These are phyloP conservation scores for Cytospora mali DNA, from an alignment of 2,329 filamentous ascomycete species.

Conservation along the genomic window DNA sequence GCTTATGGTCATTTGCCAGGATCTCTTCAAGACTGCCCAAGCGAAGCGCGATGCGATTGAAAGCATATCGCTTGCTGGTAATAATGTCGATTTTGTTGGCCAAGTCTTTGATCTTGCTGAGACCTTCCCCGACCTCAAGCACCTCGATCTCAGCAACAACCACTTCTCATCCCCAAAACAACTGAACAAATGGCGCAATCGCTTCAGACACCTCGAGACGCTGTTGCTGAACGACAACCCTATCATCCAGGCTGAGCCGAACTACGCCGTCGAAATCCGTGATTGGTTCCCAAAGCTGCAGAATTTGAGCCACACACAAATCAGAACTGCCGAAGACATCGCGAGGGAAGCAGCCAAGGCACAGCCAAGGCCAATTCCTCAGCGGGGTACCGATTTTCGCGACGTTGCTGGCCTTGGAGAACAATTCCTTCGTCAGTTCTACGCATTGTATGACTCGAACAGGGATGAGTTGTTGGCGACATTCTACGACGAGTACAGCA, in stretches of 20 bases:
- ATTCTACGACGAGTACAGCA: constrained; percentile 76
- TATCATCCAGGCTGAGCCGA: constrained; percentile 65
- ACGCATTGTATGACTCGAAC: constrained; percentile 73
- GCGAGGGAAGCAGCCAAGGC: constrained; percentile 54
- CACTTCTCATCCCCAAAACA: constrained; percentile 68
- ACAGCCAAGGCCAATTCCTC: constrained; percentile 60
- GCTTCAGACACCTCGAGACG: constrained; percentile 78
- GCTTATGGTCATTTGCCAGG: constrained; percentile 83
- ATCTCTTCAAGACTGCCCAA: constrained; percentile 70
- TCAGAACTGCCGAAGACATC: constrained; percentile 73
- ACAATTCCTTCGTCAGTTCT: constrained; percentile 74
- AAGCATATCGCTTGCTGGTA: constrained; percentile 80
- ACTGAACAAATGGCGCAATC: constrained; percentile 75
- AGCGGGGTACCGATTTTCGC: constrained; percentile 69
- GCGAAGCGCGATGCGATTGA: constrained; percentile 78
- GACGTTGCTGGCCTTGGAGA: constrained; percentile 77
- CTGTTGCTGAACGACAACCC: constrained; percentile 80
- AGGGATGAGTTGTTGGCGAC: constrained; percentile 62
- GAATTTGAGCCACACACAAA: constrained; percentile 72
- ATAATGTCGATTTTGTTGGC: constrained; percentile 72
- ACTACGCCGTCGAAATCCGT: constrained; percentile 69
- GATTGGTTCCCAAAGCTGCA: constrained; percentile 83
- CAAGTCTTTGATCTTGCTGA: constrained; percentile 75
- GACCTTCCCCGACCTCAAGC: constrained; percentile 82
- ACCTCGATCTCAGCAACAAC: constrained; percentile 88